phyloP scores from a whole-genome alignment of 2,329 filamentous ascomycete genomes.

The Cryoendolithus antarcticus region DNA sequence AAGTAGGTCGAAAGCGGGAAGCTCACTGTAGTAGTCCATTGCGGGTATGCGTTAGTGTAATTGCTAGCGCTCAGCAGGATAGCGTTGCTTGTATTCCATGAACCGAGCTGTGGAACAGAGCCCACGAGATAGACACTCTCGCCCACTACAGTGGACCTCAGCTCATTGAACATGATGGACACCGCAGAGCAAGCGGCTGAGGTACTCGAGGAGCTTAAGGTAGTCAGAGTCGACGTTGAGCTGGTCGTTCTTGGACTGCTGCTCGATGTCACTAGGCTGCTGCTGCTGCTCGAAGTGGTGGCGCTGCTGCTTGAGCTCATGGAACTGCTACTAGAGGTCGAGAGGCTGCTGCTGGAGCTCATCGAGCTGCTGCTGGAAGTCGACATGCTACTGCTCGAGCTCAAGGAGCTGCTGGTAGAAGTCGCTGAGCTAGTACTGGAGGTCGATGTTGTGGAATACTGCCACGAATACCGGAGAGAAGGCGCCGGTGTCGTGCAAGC shows the following conservation, averaged over 20 bases:
- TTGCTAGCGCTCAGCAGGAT: constrained; percentile 44
- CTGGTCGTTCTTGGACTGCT: not conserved
- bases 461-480: no score
- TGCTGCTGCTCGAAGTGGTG: no score
- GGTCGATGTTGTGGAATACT: no score
- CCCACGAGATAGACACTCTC: constrained; percentile 56
- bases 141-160: constrained; percentile 26
- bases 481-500: constrained; percentile 19
- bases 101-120: constrained; percentile 44
- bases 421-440: no score
- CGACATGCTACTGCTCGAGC: no score
- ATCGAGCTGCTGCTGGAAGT: no score
- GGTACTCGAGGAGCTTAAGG: not conserved
- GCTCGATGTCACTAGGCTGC: not conserved
- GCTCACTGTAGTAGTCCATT: constrained; percentile 39
- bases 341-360: no score
- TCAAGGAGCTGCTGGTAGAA: no score
- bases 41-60: constrained; percentile 48
- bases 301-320: no score
- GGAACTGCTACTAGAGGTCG: no score
- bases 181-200: not conserved
- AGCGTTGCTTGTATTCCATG: constrained; percentile 44
- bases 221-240: not conserved
- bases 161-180: not conserved
- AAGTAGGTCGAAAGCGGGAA: no score